Conservation (phyloP, 139 green algal genomes). For the Mychonastes homosphaera region DNA sequence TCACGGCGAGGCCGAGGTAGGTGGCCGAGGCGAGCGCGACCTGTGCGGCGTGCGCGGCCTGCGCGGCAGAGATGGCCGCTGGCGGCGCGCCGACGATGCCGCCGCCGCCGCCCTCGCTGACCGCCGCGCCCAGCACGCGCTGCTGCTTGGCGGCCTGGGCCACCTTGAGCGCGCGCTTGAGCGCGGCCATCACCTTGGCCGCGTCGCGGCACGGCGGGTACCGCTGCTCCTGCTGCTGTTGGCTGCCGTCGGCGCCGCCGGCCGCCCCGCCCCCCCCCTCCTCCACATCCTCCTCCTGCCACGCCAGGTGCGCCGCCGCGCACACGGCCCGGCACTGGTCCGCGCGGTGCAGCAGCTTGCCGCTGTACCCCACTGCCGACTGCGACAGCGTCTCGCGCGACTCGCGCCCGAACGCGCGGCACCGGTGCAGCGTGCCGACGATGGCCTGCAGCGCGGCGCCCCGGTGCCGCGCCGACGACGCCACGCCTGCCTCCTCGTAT, state of each 20-base stretch:
- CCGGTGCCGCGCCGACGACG: too few relatives aligned
- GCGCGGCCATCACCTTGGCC: constrained; percentile 53
- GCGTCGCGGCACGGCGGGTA: constrained; percentile 39
- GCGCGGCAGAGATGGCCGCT: not conserved
- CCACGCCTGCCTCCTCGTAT: constrained; percentile 90
- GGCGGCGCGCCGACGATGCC: not conserved
- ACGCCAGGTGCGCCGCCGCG: constrained; percentile 72
- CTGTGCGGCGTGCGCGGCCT: too few relatives aligned
- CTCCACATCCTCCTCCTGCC: constrained; percentile 39
- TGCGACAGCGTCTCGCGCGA: constrained; percentile 67
- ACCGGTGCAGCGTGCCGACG: constrained; percentile 69
- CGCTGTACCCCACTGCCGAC: constrained; percentile 60
- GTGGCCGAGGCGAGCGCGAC: not conserved
- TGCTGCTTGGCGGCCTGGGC: constrained; percentile 68
- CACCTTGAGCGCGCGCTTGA: constrained; percentile 73
- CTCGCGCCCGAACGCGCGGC: constrained; percentile 63
- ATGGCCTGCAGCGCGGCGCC: constrained; percentile 62
- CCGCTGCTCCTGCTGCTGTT: not conserved
- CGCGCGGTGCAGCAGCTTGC: constrained; percentile 71
- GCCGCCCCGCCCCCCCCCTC: not conserved
- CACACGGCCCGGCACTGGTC: constrained; percentile 84
- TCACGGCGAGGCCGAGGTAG: constrained; percentile 30
- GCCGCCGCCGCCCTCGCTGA: constrained; percentile 2
- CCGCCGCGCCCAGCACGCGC: constrained; percentile 1
- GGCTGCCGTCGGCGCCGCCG: not conserved